Evolutionary conservation across 169 alveolate genomes (phyloP).

Genomic region (Babesia divergens): DNA sequence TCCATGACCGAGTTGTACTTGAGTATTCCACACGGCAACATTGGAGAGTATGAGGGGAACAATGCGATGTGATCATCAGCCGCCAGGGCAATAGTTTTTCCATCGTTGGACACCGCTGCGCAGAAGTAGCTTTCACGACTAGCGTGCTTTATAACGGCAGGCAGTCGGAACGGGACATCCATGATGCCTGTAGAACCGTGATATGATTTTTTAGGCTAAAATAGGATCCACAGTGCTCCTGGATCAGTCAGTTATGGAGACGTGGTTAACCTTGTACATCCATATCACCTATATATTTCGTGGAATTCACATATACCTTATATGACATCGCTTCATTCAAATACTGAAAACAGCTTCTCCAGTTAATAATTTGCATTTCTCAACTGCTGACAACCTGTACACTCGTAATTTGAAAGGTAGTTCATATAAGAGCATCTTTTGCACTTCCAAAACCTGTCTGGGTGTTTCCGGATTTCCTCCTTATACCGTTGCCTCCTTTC

Average conservation of each 20-base stretch:
- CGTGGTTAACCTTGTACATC: too few relatives aligned
- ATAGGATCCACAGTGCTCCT: too few relatives aligned
- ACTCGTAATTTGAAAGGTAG: constrained; percentile 54
- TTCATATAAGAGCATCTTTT: constrained; percentile 53
- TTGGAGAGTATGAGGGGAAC: constrained; percentile 11
- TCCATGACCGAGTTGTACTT: neutral
- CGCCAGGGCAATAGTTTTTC: constrained; percentile 34
- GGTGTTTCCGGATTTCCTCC: constrained; percentile 35
- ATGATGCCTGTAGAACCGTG: too few relatives aligned
- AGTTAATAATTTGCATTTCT: constrained; percentile 7
- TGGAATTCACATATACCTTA: too few relatives aligned
- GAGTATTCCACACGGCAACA: constrained; percentile 2
- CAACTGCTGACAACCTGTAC: constrained; percentile 39
- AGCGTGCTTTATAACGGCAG: neutral
- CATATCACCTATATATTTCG: too few relatives aligned
- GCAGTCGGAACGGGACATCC: neutral
- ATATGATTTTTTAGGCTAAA: too few relatives aligned
- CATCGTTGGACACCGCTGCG: constrained; percentile 31
- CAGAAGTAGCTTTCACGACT: constrained; percentile 7
- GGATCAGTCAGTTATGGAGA: too few relatives aligned
- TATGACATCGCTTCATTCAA: too few relatives aligned
- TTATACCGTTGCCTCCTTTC: constrained; percentile 17
- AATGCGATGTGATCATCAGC: constrained; percentile 14
- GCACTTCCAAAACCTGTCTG: constrained; percentile 64
- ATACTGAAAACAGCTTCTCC: too few relatives aligned